Base-by-base conservation (phyloP, 495 filamentous ascomycete species). In the Penicillium turbatum region DNA sequence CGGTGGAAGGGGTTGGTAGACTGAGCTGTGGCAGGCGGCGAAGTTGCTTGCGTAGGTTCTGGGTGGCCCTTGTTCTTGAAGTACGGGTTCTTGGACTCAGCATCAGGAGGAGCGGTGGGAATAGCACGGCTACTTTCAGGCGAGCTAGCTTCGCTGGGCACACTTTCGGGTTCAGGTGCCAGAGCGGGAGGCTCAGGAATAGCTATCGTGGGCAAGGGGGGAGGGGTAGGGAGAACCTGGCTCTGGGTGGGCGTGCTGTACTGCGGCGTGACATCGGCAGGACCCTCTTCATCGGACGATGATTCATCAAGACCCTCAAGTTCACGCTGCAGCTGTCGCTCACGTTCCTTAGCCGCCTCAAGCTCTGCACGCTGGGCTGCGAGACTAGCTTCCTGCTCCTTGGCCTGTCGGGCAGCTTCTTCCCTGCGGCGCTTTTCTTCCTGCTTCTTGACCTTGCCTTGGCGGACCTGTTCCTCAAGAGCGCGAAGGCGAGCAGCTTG, bases 1-100 rank as follows among this genome's bases (percentile, higher is more conserved):
- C 91, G 88, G 70, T 93, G 90, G 82, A 98, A 98, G n/a, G 93
- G 93, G 62, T 98, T 98, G 31, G 87, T 95, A 19, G 89, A 90
- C 49, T 72, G 71, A 34, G 81, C 72, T 44, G 84, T 81, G 24
- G 76, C 61, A 2, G 57, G 50, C 7, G 63, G 60, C 24, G 64
- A 60, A 29, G 56, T 51, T 10, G 47, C 52, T n/a, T 52, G 49
- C 1, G 46, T 29, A 7, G 62, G 15, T 6, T 61, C 63, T 16
- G 64, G 35, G 61, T 84, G 81, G 16, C 71, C 75, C 58, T 87
- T 78, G 47, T 82, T 84, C 72, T 85, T 87, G 66, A 88, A 86
- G 72, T 89, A 92, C 4, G 88, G 84, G 56, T 87, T 87, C 59
- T 77, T 84, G 17, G 80, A 82, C 57, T 83, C 79, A 7, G 72